Evolutionary conservation across 2,329 filamentous ascomycete genomes (phyloP), one percentile per base, ranked within the genome.

Genomic region (Phialocephala sp.): DNA sequence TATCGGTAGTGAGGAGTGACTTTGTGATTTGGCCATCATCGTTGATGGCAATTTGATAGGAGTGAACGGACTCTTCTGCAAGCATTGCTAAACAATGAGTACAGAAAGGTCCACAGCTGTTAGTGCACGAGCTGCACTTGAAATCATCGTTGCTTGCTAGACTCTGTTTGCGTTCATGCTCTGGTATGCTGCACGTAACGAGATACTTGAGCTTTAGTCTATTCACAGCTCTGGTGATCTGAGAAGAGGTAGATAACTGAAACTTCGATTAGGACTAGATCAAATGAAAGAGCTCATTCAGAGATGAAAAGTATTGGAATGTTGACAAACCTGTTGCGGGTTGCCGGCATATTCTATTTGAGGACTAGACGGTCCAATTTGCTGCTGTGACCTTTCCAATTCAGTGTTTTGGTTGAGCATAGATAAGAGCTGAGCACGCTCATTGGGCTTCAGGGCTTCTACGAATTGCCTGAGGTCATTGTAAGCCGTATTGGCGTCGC

Each of bases 1-100:
- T 67, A 62, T 77, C 76, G 11, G 76, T 77, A 32, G 68, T 65
- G 2, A 76, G 68, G 14, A 77, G 67, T 15, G 68, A 68, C 54
- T 71, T 72, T 5, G 71, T 70, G 22, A 73, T 68, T 36, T 61
- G 57, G 35, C 68, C 70, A 37, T 72, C 69, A 20, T 73, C 70
- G 50, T 68, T 66, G 20, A 73, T 67, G 14, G 74, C 72, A 18
- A 60, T 50, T 43, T 63, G 59, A 52, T 76, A 76, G 18, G 67
- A 66, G 15, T 64, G 63, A 9, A 72, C 66, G 1, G 68, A 39
- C 57, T 68, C 61, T 20, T 69, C 39, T 20, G 70, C 69, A 20
- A 72, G 60, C n/a, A 62, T 59, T 54, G 60, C 62, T 3, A 76
- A 64, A 43, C 72, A 74, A 11, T 36, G 12, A 20, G 54, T 41